A percentile compares a stretch with the other conserved stretches of the same genome.
Conservation (phyloP, 192 early-diverging fungal genomes). For the Linnemannia exigua region DNA sequence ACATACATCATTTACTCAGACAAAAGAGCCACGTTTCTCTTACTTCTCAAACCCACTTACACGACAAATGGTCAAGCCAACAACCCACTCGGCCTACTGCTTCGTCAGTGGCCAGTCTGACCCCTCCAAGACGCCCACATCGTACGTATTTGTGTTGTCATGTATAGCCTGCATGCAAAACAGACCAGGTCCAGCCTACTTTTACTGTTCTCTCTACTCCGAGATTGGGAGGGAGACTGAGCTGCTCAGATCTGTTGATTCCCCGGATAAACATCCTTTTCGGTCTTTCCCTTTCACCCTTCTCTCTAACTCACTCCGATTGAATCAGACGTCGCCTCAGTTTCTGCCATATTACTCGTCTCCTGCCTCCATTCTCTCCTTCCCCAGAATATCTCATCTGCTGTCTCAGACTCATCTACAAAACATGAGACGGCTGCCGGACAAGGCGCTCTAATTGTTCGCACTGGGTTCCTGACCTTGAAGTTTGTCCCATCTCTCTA, state of each 20-base stretch:
- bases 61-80: slow-evolving; percentile 31
- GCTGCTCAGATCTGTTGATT: slow-evolving; percentile 2
- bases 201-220: not conserved
- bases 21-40: not conserved
- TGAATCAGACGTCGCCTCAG: not conserved
- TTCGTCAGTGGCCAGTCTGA: slow-evolving; percentile 50
- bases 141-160: slow-evolving; percentile 24
- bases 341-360: not conserved
- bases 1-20: not conserved
- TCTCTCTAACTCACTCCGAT: not conserved
- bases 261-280: slow-evolving; percentile 25
- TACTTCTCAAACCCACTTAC: not conserved
- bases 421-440: not conserved
- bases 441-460: not conserved
- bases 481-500: not conserved
- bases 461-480: not conserved
- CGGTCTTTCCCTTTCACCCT: not conserved
- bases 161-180: not conserved
- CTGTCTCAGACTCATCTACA: not conserved
- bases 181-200: not conserved
- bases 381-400: not conserved
- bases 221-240: not conserved
- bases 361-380: not conserved
- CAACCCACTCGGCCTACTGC: slow-evolving; percentile 41
- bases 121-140: slow-evolving; percentile 10